Percentiles rank a stretch among this genome's conserved stretches.
Evolutionary conservation across 2,329 filamentous ascomycete genomes (phyloP).

Genomic region (Pseudogymnoascus sp.): DNA sequence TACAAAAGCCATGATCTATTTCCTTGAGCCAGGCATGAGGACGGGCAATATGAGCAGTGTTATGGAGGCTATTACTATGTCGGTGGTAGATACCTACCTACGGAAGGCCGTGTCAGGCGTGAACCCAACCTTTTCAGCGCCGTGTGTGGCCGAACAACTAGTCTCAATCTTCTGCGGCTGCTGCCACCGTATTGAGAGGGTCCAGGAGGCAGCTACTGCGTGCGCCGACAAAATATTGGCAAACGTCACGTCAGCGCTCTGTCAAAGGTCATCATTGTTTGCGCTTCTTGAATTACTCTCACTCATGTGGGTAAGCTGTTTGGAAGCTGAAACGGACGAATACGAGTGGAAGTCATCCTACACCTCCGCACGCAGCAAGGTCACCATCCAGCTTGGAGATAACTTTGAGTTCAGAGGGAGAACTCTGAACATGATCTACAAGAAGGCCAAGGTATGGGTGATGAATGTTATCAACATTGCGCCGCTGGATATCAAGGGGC

Average conservation of each 20-base stretch:
- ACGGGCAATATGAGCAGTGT: conserved; percentile 53
- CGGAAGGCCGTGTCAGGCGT: conserved; percentile 62
- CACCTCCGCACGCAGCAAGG: conserved; percentile 65
- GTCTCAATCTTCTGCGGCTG: conserved; percentile 78
- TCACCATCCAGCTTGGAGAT: conserved; percentile 86
- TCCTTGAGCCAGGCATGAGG: conserved; percentile 81
- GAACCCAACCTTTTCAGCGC: conserved; percentile 75
- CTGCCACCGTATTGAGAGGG: conserved; percentile 86
- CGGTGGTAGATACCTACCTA: conserved; percentile 72
- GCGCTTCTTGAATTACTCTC: conserved; percentile 85
- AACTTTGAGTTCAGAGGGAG: conserved; percentile 74
- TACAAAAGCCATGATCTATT: conserved; percentile 82
- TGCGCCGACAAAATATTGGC: conserved; percentile 81
- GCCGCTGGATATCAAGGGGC: conserved; percentile 86
- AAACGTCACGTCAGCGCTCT: conserved; percentile 80
- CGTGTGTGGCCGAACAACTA: conserved; percentile 82
- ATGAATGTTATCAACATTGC: conserved; percentile 71
- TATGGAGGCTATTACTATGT: conserved; percentile 56
- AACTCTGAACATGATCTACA: conserved; percentile 71
- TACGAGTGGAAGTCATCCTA: conserved; percentile 83
- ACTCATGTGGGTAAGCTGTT: conserved; percentile 89
- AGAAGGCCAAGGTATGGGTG: conserved; percentile 73
- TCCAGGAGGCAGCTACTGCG: conserved; percentile 75
- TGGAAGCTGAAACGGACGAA: conserved; percentile 89
- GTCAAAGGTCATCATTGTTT: conserved; percentile 83